Evolutionary conservation across 2,329 filamentous ascomycete species (phyloP).

Genomic region (Beauveria australis): DNA sequence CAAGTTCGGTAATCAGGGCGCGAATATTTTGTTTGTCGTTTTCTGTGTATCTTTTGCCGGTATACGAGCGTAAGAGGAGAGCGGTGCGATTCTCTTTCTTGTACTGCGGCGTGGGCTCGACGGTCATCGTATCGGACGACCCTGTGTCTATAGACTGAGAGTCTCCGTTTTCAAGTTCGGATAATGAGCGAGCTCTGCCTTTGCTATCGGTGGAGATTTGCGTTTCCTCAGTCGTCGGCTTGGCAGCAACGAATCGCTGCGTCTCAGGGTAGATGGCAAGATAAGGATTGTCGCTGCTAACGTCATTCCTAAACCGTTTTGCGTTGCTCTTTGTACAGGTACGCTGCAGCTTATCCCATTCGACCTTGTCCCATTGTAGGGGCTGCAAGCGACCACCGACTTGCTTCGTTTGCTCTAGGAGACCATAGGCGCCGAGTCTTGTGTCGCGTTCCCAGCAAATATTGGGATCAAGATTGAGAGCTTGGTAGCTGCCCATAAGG

Average conservation of each 20-base stretch:
- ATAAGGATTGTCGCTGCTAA: conserved; percentile 34
- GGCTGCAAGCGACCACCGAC: conserved; percentile 27
- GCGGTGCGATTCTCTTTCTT: conserved; percentile 53
- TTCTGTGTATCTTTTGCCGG: conserved; percentile 65
- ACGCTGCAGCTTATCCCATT: conserved; percentile 64
- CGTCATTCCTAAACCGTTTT: conserved; percentile 47
- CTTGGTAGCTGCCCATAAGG: conserved; percentile 54
- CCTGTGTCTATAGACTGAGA: neutral
- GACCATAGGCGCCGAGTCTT: conserved; percentile 59
- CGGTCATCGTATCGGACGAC: neutral
- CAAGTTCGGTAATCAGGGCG: conserved; percentile 69
- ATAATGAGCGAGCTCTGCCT: neutral
- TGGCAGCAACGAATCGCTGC: conserved; percentile 13
- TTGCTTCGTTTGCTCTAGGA: conserved; percentile 40
- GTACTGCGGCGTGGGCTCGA: conserved; percentile 16
- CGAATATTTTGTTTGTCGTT: conserved; percentile 75
- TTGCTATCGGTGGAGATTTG: neutral
- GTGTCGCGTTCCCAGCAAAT: conserved; percentile 62
- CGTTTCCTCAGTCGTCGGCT: neutral
- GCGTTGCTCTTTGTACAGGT: conserved; percentile 58
- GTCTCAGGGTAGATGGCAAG: conserved; percentile 33
- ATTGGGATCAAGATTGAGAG: conserved; percentile 52
- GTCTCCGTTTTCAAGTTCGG: neutral
- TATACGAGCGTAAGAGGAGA: conserved; percentile 67
- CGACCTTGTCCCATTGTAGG: conserved; percentile 54